These are phyloP conservation scores for Cyclaneusma minus DNA, from an alignment of 2,329 filamentous ascomycete genomes.

Conservation along the genomic window DNA sequence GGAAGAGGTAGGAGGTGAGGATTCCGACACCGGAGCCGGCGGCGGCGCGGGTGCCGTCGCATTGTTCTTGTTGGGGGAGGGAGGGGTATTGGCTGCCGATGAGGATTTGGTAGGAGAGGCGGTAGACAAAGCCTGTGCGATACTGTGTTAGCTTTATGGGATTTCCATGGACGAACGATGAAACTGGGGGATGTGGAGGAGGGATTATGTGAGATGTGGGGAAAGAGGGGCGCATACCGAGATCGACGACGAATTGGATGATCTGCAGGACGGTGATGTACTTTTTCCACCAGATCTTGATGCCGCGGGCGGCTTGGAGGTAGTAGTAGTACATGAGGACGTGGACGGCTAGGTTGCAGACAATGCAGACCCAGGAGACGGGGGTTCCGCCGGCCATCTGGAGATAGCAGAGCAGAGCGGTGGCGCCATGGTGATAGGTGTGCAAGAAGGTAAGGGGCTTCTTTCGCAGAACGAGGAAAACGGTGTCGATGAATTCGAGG, in stretches of 20 bases:
- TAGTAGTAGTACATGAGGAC: conserved; percentile 99
- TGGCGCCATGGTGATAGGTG: conserved; percentile 97
- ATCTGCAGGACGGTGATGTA: conserved; percentile 98
- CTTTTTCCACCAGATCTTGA: conserved; percentile 99
- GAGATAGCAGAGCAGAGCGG: conserved; percentile 93
- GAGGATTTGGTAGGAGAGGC: conserved; percentile 98
- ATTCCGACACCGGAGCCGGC: conserved; percentile 86
- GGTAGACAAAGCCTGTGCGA: conserved; percentile 94
- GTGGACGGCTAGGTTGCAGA: conserved; percentile 83
- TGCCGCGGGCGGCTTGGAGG: conserved; percentile 93
- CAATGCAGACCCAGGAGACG: conserved; percentile 90
- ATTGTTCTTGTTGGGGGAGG: conserved; percentile 72
- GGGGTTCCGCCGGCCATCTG: conserved; percentile 86
- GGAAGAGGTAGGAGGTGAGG: conserved; percentile 84
- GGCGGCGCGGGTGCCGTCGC: conserved; percentile 92
- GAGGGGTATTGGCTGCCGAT: conserved; percentile 75
- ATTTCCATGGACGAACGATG: too few relatives aligned
- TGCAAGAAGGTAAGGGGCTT: conserved; percentile 98
- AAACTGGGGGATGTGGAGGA: too few relatives aligned
- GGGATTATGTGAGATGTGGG: conserved; percentile 10
- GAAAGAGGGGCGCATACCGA: conserved; percentile 45
- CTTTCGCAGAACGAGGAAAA: conserved; percentile 98
- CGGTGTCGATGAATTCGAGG: conserved; percentile 84
- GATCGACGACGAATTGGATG: conserved; percentile 90
- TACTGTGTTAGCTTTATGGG: too few relatives aligned